Evolutionary conservation across 1,284 basidiomycete genomes (phyloP), one percentile per base, ranked within the genome.

Genomic region (Puccinia brachypodii): DNA sequence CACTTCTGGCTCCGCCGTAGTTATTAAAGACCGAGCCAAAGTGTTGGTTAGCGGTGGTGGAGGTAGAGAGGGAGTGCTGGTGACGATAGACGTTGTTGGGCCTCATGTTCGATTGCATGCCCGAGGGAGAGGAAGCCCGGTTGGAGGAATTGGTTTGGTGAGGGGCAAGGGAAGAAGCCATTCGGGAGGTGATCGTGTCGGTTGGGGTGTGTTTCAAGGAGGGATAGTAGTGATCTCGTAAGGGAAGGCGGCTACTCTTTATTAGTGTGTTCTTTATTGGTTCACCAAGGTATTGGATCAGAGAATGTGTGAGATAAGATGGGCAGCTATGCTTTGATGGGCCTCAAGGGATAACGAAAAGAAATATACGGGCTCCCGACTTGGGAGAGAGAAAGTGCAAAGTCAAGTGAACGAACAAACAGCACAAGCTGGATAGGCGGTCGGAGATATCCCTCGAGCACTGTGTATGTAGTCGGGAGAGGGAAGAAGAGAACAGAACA

Each of bases 11-110:
- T 8, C 73, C 50, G 1, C 73, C 73, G 25, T 75, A 58, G 33
- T 75, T 22, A 53, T 44, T 36, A 31, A 56, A 58, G 13, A 75
- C 19, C 13, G 73, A 53, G 53, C 53, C 73, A 58, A 75, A 75
- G 19, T 75, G 73, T 58, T 75, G 50, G 33, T 33, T 75, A 9
- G 25, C 73, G 31, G 53, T 28, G 31, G 53, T 75, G 2, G 73
- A 75, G 36, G 50, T 56, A 7, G 73, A 75, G 33, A 75, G 73
- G 14, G 73, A 75, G 38, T 75, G 73, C 53, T 75, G 73, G 25
- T 75, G 73, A 38, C 73, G 73, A 75, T 56, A 75, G 53, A 58
- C 53, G 53, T 40, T 58, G 16, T 14, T 40, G 9, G 38, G 11
- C 25, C 22, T 69, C 38, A 42, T 69, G 62, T 64, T 66, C 28